Base-by-base conservation (phyloP, 1,284 basidiomycete genomes). In the Boletus mariae region DNA sequence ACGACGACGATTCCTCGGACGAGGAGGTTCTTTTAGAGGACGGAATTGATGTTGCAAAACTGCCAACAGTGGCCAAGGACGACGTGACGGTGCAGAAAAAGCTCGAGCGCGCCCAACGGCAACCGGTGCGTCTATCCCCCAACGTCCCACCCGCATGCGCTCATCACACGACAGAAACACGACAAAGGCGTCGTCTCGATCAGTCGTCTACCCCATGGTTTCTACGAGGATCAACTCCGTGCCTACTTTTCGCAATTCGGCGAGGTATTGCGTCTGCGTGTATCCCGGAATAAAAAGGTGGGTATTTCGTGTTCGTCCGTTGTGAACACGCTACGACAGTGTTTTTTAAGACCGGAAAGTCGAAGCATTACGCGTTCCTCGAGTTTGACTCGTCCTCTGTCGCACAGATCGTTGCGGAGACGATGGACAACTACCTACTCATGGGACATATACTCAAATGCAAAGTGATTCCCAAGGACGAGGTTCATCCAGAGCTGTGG, bases 391-490 rank as follows among this genome's bases (percentile, higher is more conserved):
- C 92, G 35, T 79, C 82, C 13, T 83, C 90, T 1, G 95, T 99
- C 42, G 95, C 96, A 0, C 75, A 92, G 66, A 98, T 99, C 58
- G 97, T 98, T 10, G 89, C 91, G 6, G 97, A 99, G 66, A 99
- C 97, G 44, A 98, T 99, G 96, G 85, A 99, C 80, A 98, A 98
- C 75, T 99, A 98, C 72, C 82, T 99, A 29, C 79, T 99, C 60
- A 85, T 91, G 78, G 95, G 95, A 4, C 93, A 97, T 64, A 86
- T 99, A 59, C 78, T 99, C 46, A 85, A 84, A 56, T 98, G 96
- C 75, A 87, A 90, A 64, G 73, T 93, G 53, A 83, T 97, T 52
- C 89, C 94, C 20, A 84, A 85, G 60, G 92, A 95, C 31, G 74
- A 96, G 59, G 83, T 98, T 0, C 95, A 99, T 70, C 90, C 94